Base-by-base conservation (phyloP, 257 asterid genomes). In the Penstemon eatonii region DNA sequence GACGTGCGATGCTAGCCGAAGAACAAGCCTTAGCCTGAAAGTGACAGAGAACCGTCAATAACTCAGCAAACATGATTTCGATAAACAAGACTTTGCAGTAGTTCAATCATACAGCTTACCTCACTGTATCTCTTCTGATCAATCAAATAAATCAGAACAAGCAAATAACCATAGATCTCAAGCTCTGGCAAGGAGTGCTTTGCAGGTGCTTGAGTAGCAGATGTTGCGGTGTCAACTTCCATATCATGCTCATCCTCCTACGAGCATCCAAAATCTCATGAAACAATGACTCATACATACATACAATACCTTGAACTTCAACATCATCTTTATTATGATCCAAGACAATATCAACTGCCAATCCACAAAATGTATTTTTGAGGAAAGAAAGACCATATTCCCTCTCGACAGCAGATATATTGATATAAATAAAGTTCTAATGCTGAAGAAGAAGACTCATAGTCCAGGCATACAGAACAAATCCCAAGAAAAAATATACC, bases 21-120 rank as follows among this genome's bases (percentile, higher is more conserved):
- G 96, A 88, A 76, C 96, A 89, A 43, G 92, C 88, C 84, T 92
- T 92, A 66, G 95, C 98, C 96, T 92, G 87, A 61, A 57, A 9
- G 77, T 60, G 56, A 73, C 60, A 69, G 42, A 69, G 46, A 78
- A 60, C 64, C 60, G 60, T 67, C 60, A 59, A 61, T 12, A 57
- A 53, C 42, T 71, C 36, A 65, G 63, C 64, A 71, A 8, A 60
- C 49, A 60, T 55, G 18, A 46, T 11, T 54, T 38, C 44, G 37
- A 56, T 4, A 33, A 25, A 70, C 13, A 41, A 43, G 71, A 70
- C 4, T 69, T 65, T 56, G 47, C 40, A 44, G 25, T 43, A 60
- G 12, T 39, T 50, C 55, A 63, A 7, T 59, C 45, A 5, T 52
- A 66, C n/a, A 59, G 54, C 15, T 49, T 61, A 87, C 96, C 95